These are phyloP conservation scores for Fusarium temperatum DNA, from an alignment of 2,329 filamentous ascomycete genomes.

Conservation along the genomic window DNA sequence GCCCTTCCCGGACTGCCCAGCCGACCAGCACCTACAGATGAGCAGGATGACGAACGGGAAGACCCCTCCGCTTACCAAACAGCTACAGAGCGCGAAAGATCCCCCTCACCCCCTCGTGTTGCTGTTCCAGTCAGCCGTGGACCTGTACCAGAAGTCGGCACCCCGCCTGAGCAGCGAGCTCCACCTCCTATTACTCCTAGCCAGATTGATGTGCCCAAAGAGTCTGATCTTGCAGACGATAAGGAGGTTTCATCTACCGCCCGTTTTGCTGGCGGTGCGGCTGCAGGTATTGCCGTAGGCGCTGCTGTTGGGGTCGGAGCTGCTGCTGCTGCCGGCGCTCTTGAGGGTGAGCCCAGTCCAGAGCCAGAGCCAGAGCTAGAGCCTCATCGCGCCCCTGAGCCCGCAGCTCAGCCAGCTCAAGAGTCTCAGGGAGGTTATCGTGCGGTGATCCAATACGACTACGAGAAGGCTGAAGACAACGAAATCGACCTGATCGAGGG, in stretches of 20 bases:
- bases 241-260: slow-evolving; percentile 66
- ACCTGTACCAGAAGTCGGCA: slow-evolving; percentile 62
- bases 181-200: slow-evolving; percentile 70
- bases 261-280: slow-evolving; percentile 67
- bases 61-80: slow-evolving; percentile 54
- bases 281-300: slow-evolving; percentile 50
- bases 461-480: slow-evolving; percentile 97
- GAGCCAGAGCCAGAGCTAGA: slow-evolving; percentile 29
- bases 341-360: slow-evolving; percentile 37
- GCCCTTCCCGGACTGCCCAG: slow-evolving; percentile 80
- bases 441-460: slow-evolving; percentile 90
- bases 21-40: slow-evolving; percentile 61
- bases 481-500: slow-evolving; percentile 92
- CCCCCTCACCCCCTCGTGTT: slow-evolving; percentile 80
- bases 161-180: slow-evolving; percentile 58
- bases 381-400: slow-evolving; percentile 6
- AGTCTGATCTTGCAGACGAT: slow-evolving; percentile 72
- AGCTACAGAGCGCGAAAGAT: slow-evolving; percentile 56
- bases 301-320: slow-evolving; percentile 33
- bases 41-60: slow-evolving; percentile 59
- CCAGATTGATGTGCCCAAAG: slow-evolving; percentile 70
- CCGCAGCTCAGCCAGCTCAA: slow-evolving; percentile 18
- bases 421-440: slow-evolving; percentile 68
- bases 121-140: slow-evolving; percentile 83
- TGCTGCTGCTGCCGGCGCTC: slow-evolving; percentile 31